Conservation (phyloP, 768 basidiomycete species). For the Rhodotorula diobovata region DNA sequence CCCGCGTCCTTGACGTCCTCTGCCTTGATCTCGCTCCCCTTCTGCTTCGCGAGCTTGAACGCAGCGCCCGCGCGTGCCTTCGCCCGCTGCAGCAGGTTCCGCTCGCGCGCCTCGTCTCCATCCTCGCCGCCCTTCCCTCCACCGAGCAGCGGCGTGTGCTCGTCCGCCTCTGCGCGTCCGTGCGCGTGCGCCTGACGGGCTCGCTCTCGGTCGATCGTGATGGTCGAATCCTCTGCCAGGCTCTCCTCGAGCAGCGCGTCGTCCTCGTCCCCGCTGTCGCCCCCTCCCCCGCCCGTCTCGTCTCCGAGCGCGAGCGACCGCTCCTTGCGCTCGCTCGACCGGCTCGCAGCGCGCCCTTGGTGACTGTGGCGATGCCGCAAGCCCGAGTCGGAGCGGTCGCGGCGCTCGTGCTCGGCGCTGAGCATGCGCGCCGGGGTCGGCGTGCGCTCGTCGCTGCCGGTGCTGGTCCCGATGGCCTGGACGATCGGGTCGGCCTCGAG, state of each 20-base stretch:
- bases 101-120: neutral
- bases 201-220: no score
- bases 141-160: slow-evolving; percentile 28
- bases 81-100: neutral
- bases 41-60: neutral
- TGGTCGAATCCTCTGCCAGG: neutral
- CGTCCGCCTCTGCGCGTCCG: neutral
- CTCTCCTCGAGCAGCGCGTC: slow-evolving; percentile 7
- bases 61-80: neutral
- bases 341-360: neutral
- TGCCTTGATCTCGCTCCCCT: slow-evolving; percentile 10
- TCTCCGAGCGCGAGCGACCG: neutral
- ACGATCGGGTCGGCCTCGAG: slow-evolving; percentile 7
- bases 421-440: neutral
- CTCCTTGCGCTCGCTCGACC: neutral
- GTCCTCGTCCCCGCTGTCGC: slow-evolving; percentile 7
- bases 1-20: slow-evolving; percentile 18
- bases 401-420: neutral
- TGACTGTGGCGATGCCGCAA: neutral
- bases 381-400: neutral
- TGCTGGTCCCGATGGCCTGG: slow-evolving; percentile 1
- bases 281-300: neutral
- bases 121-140: neutral
- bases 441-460: slow-evolving; percentile 4
- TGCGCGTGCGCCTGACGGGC: neutral